These are phyloP conservation scores for Juglanconis juglandina DNA, from an alignment of 2,329 filamentous ascomycete species.

Conservation along the genomic window DNA sequence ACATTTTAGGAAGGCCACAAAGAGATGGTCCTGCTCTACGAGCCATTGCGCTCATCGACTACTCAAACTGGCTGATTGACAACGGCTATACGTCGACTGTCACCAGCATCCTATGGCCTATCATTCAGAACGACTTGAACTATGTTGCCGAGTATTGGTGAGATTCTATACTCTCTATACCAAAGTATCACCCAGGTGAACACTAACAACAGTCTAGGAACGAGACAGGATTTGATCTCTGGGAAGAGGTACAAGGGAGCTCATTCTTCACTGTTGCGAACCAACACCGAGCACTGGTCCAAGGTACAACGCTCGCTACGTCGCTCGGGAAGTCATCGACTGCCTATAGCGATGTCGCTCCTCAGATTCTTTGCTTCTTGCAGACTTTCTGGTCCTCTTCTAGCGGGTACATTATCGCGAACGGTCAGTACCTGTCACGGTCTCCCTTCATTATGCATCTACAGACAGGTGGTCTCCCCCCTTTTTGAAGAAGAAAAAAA, in stretches of 20 bases:
- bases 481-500: not conserved
- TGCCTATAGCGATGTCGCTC: conserved; percentile 62
- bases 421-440: conserved; percentile 42
- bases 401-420: conserved; percentile 62
- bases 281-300: conserved; percentile 66
- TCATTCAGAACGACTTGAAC: conserved; percentile 70
- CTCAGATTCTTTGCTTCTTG: conserved; percentile 69
- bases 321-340: conserved; percentile 58
- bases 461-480: too few species aligned
- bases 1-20: conserved; percentile 61
- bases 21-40: conserved; percentile 75
- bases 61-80: conserved; percentile 67
- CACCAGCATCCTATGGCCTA: conserved; percentile 61
- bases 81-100: conserved; percentile 62
- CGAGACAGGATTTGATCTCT: conserved; percentile 68
- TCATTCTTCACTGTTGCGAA: conserved; percentile 76
- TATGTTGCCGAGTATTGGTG: conserved; percentile 73
- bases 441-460: not conserved
- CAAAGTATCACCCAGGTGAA: not conserved
- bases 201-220: conserved; percentile 36
- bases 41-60: conserved; percentile 69
- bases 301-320: conserved; percentile 65
- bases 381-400: conserved; percentile 68
- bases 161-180: conserved; percentile 6
- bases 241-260: conserved; percentile 75